Percentiles rank a stretch among this genome's conserved stretches.
Evolutionary conservation across 148 eudicot species (phyloP).

Genomic region (Diospyros lotus): DNA sequence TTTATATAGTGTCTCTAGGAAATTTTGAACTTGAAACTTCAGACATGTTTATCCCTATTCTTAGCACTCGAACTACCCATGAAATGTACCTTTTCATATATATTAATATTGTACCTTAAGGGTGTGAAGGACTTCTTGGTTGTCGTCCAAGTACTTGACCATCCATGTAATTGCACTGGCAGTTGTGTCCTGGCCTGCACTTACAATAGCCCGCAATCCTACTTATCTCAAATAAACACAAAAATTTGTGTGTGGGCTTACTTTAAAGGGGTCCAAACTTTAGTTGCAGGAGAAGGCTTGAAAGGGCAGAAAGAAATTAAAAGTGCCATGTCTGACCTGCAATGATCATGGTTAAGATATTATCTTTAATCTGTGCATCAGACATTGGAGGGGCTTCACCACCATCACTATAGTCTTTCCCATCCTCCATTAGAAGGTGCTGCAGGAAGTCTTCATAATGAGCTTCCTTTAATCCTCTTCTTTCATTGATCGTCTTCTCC

Average conservation of each 20-base stretch:
- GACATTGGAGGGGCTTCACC: constrained; percentile 14
- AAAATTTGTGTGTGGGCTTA: too few species aligned
- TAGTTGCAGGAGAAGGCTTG: too few species aligned
- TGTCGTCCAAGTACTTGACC: constrained; percentile 51
- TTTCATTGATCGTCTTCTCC: constrained; percentile 31
- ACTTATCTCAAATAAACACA: too few species aligned
- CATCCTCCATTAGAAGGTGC: constrained; percentile 17
- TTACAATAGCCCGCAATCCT: too few species aligned
- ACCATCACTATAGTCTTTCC: constrained; percentile 3
- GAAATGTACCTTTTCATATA: too few species aligned
- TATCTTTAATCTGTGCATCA: constrained; percentile 45
- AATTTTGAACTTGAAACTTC: too few species aligned
- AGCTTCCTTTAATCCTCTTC: constrained; percentile 14
- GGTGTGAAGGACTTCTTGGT: constrained; percentile 31
- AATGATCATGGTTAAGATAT: constrained; percentile 54
- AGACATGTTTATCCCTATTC: too few species aligned
- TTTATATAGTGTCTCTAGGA: too few species aligned
- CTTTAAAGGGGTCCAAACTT: too few species aligned
- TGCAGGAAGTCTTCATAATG: constrained; percentile 29
- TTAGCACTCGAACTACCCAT: too few species aligned
- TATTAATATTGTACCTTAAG: constrained; percentile 24
- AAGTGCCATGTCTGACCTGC: constrained; percentile 29
- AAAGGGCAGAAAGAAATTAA: too few species aligned
- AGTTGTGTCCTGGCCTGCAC: constrained; percentile 49
- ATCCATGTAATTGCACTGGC: constrained; percentile 56